These are phyloP conservation scores for Juglanconis sp. DNA, from an alignment of 2,329 filamentous ascomycete genomes.

Conservation along the genomic window DNA sequence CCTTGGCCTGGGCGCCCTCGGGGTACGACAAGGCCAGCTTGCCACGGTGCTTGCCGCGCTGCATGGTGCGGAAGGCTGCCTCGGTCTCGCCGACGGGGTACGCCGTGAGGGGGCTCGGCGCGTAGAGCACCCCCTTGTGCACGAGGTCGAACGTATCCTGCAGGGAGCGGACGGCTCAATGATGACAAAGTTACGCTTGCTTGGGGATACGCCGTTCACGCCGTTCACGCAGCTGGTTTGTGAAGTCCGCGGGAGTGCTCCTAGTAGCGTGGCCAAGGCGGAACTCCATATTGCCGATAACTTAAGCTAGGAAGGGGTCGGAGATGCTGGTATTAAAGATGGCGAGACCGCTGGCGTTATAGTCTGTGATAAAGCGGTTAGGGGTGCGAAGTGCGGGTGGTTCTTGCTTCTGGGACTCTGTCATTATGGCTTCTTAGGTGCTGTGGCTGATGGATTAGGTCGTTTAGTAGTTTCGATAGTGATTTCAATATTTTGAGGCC, in stretches of 20 bases:
- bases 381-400: constrained; percentile 11
- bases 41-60: not conserved
- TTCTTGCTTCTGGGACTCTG: not conserved
- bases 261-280: constrained; percentile 41
- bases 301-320: constrained; percentile 19
- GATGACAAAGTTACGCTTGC: too few relatives aligned
- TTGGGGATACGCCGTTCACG: too few relatives aligned
- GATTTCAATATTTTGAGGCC: too few relatives aligned
- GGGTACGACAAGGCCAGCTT: not conserved
- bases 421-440: not conserved
- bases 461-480: too few relatives aligned
- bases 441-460: too few relatives aligned
- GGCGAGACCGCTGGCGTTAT: constrained; percentile 31
- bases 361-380: constrained; percentile 32
- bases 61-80: constrained; percentile 37
- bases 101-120: constrained; percentile 17
- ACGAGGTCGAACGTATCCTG: not conserved
- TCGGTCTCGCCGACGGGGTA: constrained; percentile 24
- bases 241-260: constrained; percentile 43
- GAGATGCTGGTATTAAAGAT: constrained; percentile 31
- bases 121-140: not conserved
- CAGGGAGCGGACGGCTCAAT: too few relatives aligned
- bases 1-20: not conserved
- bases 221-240: constrained; percentile 26
- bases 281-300: constrained; percentile 31